A percentile compares a stretch with the other conserved stretches of the same genome.
These are phyloP conservation scores for Beauveria scarabaeidicola DNA, from an alignment of 2,329 filamentous ascomycete species.

Conservation along the genomic window DNA sequence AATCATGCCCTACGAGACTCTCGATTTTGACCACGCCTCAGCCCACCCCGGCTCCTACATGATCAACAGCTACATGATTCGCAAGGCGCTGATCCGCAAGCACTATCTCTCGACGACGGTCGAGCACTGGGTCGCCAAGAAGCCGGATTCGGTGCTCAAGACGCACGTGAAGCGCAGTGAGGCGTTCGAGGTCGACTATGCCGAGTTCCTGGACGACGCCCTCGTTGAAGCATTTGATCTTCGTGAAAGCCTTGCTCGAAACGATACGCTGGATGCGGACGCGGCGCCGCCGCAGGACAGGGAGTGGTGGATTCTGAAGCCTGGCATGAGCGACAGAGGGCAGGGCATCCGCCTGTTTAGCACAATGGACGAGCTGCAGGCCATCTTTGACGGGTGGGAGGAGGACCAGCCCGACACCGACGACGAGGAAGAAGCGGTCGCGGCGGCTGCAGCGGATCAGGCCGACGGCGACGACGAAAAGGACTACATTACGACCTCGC, in stretches of 20 bases:
- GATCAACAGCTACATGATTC: slow-evolving; percentile 86
- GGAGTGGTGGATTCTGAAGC: slow-evolving; percentile 98
- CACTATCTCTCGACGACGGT: slow-evolving; percentile 85
- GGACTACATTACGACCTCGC: slow-evolving; percentile 68
- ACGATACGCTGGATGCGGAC: slow-evolving; percentile 26
- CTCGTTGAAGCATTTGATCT: slow-evolving; percentile 85
- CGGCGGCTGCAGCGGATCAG: slow-evolving; percentile 20
- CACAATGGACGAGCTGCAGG: slow-evolving; percentile 72
- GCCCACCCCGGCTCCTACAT: slow-evolving; percentile 50
- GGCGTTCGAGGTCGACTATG: slow-evolving; percentile 90
- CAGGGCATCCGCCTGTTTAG: slow-evolving; percentile 89
- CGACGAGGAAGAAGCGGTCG: slow-evolving; percentile 49
- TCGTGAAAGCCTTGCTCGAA: slow-evolving; percentile 64
- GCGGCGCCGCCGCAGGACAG: slow-evolving; percentile 25
- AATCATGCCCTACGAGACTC: slow-evolving; percentile 75
- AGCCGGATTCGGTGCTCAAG: slow-evolving; percentile 61
- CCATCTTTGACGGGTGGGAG: slow-evolving; percentile 90
- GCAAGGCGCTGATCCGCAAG: slow-evolving; percentile 93
- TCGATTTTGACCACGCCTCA: slow-evolving; percentile 73
- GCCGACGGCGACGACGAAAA: slow-evolving; percentile 24
- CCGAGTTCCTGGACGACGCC: slow-evolving; percentile 92
- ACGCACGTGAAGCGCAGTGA: slow-evolving; percentile 69
- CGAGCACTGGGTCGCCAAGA: slow-evolving; percentile 76
- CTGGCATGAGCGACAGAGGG: slow-evolving; percentile 92
- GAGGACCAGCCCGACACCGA: slow-evolving; percentile 56